Conservation (phyloP, 2,329 filamentous ascomycete species). For the Nemania sp. region DNA sequence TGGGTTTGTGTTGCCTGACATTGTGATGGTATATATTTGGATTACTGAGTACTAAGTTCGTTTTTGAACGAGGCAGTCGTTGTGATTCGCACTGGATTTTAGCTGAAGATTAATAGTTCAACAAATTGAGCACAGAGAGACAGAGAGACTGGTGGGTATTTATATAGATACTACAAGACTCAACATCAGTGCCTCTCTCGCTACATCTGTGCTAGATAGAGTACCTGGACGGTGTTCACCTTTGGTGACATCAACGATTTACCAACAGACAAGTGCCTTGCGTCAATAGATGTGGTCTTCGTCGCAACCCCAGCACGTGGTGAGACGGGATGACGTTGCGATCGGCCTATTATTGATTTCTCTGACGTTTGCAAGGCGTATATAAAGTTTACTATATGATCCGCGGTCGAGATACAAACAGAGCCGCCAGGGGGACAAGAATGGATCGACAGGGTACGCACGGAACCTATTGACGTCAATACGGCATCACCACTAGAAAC, state of each 20-base stretch:
- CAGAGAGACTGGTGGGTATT: not conserved
- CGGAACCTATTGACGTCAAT: conserved; percentile 1
- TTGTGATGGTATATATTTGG: not conserved
- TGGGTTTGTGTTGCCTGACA: not conserved
- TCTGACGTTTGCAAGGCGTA: conserved; percentile 4
- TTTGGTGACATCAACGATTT: not conserved
- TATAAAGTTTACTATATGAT: not conserved
- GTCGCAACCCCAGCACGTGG: not conserved
- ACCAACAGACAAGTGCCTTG: not conserved
- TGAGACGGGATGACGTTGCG: not conserved
- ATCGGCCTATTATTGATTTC: not conserved
- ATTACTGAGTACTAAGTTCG: too few species aligned
- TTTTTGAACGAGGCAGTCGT: not conserved
- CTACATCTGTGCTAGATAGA: too few species aligned
- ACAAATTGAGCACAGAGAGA: too few species aligned
- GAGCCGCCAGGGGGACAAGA: not conserved
- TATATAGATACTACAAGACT: not conserved
- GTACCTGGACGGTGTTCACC: too few species aligned
- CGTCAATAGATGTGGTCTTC: not conserved
- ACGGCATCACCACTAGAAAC: not conserved
- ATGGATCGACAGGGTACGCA: conserved; percentile 3
- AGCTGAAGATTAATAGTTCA: too few species aligned
- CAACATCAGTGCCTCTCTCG: too few species aligned
- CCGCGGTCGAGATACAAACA: not conserved
- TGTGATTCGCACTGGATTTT: too few species aligned